phyloP scores from a whole-genome alignment of 371 early-diverging fungal genomes.

The Saksenaea vasiformis region DNA sequence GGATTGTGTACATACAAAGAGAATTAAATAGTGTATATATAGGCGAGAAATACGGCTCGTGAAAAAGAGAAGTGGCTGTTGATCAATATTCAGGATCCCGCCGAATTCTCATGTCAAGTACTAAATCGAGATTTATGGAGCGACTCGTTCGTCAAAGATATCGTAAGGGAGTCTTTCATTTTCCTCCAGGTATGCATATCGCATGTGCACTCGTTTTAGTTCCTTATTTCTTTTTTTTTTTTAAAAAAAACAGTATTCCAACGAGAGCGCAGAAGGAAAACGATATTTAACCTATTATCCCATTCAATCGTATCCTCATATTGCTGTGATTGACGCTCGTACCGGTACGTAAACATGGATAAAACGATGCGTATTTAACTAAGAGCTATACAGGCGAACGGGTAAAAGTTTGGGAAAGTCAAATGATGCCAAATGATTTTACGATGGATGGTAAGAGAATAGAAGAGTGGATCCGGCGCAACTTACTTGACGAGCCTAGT shows the following conservation, averaged over 20 bases:
- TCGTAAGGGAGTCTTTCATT: slow-evolving; percentile 78
- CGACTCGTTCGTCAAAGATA: slow-evolving; percentile 70
- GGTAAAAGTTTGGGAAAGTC: slow-evolving; percentile 65
- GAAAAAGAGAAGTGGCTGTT: slow-evolving; percentile 79
- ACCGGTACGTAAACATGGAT: slow-evolving; percentile 64
- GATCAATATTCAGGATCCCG: slow-evolving; percentile 83
- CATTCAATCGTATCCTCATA: slow-evolving; percentile 73
- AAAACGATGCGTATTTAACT: background rate
- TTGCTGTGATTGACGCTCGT: slow-evolving; percentile 87
- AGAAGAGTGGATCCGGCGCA: background rate
- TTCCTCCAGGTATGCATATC: slow-evolving; percentile 70
- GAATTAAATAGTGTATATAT: background rate
- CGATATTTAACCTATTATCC: slow-evolving; percentile 76
- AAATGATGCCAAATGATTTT: slow-evolving; percentile 61
- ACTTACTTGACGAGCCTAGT: slow-evolving; percentile 17
- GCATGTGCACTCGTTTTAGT: background rate
- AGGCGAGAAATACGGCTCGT: slow-evolving; percentile 75
- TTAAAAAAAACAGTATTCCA: slow-evolving; percentile 50
- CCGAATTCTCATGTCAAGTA: slow-evolving; percentile 86
- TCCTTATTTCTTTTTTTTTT: slow-evolving; percentile 1
- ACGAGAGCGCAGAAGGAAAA: slow-evolving; percentile 71
- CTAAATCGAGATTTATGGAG: slow-evolving; percentile 95
- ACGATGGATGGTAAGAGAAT: slow-evolving; percentile 63
- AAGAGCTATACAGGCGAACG: slow-evolving; percentile 57
- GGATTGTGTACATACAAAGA: background rate